phyloP scores from a whole-genome alignment of 2,329 filamentous ascomycete genomes.

The Magnaporthiopsis incrustans region DNA sequence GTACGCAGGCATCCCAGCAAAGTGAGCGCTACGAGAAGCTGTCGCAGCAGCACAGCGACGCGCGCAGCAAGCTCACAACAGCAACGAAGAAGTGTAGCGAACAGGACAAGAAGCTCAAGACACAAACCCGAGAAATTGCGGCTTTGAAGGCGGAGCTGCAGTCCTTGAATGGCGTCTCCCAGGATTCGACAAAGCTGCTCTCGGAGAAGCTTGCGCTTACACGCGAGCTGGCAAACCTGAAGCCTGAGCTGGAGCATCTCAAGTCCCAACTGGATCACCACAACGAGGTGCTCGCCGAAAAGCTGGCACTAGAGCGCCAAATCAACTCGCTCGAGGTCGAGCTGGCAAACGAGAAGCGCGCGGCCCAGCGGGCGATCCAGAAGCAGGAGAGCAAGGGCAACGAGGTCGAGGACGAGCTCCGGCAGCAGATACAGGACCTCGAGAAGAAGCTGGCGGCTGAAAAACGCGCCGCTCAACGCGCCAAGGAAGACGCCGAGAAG shows the following conservation, averaged over 20 bases:
- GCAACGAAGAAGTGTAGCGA: conserved; percentile 32
- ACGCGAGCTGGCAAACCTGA: conserved; percentile 43
- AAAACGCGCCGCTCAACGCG: conserved; percentile 17
- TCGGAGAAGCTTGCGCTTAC: conserved; percentile 47
- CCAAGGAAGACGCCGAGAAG: conserved; percentile 19
- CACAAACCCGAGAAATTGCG: conserved; percentile 39
- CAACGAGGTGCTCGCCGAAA: conserved; percentile 66
- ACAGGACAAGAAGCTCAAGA: conserved; percentile 40
- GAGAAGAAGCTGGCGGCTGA: conserved; percentile 33
- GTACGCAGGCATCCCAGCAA: conserved; percentile 51
- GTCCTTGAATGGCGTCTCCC: conserved; percentile 56
- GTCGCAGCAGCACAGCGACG: conserved; percentile 28
- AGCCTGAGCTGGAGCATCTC: conserved; percentile 49
- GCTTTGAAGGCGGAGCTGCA: conserved; percentile 56
- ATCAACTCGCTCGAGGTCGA: conserved; percentile 71
- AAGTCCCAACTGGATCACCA: conserved; percentile 49
- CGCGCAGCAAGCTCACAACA: conserved; percentile 33
- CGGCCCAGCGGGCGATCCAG: conserved; percentile 47
- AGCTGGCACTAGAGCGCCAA: conserved; percentile 71
- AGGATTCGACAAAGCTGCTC: conserved; percentile 63
- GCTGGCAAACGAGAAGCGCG: conserved; percentile 73
- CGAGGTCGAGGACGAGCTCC: conserved; percentile 19
- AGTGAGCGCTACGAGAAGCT: conserved; percentile 50
- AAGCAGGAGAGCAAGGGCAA: conserved; percentile 26
- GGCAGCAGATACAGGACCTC: conserved; percentile 22